Evolutionary conservation across 2,329 filamentous ascomycete genomes (phyloP).

Genomic region (Colletotrichum cereale): DNA sequence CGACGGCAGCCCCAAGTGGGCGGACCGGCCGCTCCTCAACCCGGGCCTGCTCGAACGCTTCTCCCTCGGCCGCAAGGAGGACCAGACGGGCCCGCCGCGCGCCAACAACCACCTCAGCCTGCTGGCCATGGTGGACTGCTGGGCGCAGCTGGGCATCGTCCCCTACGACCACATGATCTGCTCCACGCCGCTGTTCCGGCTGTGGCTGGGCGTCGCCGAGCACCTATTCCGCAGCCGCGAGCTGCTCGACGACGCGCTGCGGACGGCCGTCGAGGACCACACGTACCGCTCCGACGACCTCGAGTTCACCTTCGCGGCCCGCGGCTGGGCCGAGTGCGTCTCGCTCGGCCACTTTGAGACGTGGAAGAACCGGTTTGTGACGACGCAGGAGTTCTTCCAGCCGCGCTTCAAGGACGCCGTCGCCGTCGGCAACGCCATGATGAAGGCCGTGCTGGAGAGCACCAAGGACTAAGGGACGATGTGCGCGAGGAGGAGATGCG

Average conservation of each 20-base stretch:
- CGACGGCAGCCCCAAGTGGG: slow-evolving; percentile 68
- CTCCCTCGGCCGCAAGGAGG: slow-evolving; percentile 77
- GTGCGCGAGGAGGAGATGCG: background rate
- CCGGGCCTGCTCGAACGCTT: slow-evolving; percentile 91
- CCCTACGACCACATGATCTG: slow-evolving; percentile 99
- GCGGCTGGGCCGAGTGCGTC: slow-evolving; percentile 96
- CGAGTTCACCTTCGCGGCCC: slow-evolving; percentile 96
- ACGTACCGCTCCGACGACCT: slow-evolving; percentile 96
- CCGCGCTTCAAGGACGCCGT: slow-evolving; percentile 90
- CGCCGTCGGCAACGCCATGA: slow-evolving; percentile 94
- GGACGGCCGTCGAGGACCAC: slow-evolving; percentile 88
- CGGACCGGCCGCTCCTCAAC: slow-evolving; percentile 77
- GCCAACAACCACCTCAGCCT: slow-evolving; percentile 95
- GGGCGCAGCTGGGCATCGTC: slow-evolving; percentile 92
- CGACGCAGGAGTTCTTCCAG: slow-evolving; percentile 91
- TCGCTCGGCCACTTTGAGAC: slow-evolving; percentile 91
- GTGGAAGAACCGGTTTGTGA: slow-evolving; percentile 91
- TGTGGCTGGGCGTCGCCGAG: slow-evolving; percentile 97
- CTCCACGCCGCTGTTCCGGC: slow-evolving; percentile 94
- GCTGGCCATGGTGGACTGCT: slow-evolving; percentile 98
- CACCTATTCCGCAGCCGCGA: slow-evolving; percentile 89
- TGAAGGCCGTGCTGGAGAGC: slow-evolving; percentile 92
- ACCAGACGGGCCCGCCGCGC: slow-evolving; percentile 64
- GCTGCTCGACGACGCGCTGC: slow-evolving; percentile 85
- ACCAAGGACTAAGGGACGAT: slow-evolving; percentile 55